These are phyloP conservation scores for Lanmaoa pseudosensibilis DNA, from an alignment of 768 basidiomycete species.

Conservation along the genomic window DNA sequence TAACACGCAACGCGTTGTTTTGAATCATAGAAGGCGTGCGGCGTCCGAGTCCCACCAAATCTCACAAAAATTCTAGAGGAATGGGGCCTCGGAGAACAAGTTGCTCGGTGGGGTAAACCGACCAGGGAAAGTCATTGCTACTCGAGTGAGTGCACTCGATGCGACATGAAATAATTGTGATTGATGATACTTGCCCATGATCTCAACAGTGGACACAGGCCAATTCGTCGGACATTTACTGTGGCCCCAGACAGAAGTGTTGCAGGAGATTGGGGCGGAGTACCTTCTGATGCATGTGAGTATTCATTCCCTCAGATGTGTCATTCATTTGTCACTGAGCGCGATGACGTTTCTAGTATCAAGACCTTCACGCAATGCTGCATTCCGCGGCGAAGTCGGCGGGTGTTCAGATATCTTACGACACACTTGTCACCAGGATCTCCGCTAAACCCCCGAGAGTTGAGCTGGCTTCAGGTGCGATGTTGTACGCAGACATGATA, in stretches of 20 bases:
- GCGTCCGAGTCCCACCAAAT: constrained; percentile 52
- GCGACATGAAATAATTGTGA: neutral
- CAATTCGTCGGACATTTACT: constrained; percentile 43
- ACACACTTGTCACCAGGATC: constrained; percentile 36
- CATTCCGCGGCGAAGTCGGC: constrained; percentile 44
- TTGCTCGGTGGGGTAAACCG: constrained; percentile 34
- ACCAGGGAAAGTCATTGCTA: constrained; percentile 15
- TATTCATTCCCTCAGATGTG: constrained; percentile 2
- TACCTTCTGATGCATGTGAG: constrained; percentile 49
- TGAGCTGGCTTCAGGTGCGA: constrained; percentile 41
- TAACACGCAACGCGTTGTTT: neutral
- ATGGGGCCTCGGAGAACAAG: constrained; percentile 50
- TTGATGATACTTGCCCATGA: neutral
- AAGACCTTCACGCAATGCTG: constrained; percentile 49
- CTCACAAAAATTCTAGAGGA: constrained; percentile 52
- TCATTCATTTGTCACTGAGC: neutral
- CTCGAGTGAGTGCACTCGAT: constrained; percentile 11
- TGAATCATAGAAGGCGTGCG: constrained; percentile 33
- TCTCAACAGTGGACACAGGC: constrained; percentile 40
- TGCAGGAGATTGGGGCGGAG: constrained; percentile 47
- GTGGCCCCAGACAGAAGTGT: constrained; percentile 43
- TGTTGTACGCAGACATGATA: constrained; percentile 47
- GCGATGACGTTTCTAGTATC: constrained; percentile 40
- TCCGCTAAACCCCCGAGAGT: constrained; percentile 31
- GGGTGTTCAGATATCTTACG: constrained; percentile 48